A percentile compares a stretch with the other conserved stretches of the same genome.
phyloP scores from a whole-genome alignment of 495 filamentous ascomycete genomes.

The Bryoglossum gracile region DNA sequence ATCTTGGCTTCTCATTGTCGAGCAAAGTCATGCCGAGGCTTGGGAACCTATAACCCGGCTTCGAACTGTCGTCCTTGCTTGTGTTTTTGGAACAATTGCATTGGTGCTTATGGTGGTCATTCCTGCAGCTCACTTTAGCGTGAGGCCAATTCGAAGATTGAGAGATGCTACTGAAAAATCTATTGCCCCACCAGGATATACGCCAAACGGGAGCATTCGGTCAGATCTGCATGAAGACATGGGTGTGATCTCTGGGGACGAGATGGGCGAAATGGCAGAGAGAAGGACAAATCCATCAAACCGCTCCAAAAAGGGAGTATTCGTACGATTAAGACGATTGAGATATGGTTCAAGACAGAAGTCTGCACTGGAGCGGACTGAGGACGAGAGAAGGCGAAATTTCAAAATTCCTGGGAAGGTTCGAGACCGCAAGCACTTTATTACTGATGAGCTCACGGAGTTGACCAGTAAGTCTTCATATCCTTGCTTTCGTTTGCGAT shows the following conservation, averaged over 20 bases:
- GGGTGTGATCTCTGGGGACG: slow-evolving; percentile 26
- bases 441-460: slow-evolving; percentile 85
- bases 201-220: slow-evolving; percentile 34
- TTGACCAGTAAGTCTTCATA: slow-evolving; percentile 42
- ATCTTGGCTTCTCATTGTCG: slow-evolving; percentile 75
- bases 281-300: slow-evolving; percentile 14
- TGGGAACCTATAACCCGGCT: slow-evolving; percentile 66
- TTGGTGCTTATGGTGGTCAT: slow-evolving; percentile 59
- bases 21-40: slow-evolving; percentile 66
- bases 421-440: slow-evolving; percentile 59
- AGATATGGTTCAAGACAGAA: slow-evolving; percentile 26
- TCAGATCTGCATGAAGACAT: slow-evolving; percentile 34
- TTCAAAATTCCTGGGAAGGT: slow-evolving; percentile 85
- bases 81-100: slow-evolving; percentile 76
- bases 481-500: background rate
- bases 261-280: slow-evolving; percentile 8
- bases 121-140: slow-evolving; percentile 71
- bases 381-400: slow-evolving; percentile 42
- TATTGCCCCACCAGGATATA: slow-evolving; percentile 55
- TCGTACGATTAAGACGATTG: slow-evolving; percentile 30
- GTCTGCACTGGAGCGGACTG: slow-evolving; percentile 29
- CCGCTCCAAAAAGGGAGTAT: slow-evolving; percentile 33
- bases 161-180: slow-evolving; percentile 73
- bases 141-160: slow-evolving; percentile 70
- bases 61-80: slow-evolving; percentile 69